These are phyloP conservation scores for Sphaerostilbella broomeana DNA, from an alignment of 2,329 filamentous ascomycete species.

Conservation along the genomic window DNA sequence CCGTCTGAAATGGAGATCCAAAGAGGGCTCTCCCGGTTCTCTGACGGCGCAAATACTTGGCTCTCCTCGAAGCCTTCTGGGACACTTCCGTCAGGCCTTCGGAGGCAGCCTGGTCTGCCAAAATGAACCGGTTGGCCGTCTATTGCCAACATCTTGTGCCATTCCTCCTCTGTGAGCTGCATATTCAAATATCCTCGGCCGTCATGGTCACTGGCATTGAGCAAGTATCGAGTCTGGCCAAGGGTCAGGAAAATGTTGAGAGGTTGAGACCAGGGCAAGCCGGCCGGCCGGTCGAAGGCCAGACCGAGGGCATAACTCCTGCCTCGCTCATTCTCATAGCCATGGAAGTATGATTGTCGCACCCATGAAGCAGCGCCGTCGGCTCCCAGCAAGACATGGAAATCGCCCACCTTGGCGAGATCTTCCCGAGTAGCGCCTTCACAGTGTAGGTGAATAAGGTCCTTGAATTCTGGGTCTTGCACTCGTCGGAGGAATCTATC, in stretches of 20 bases:
- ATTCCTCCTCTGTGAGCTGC: conserved; percentile 31
- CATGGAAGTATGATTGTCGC: conserved; percentile 26
- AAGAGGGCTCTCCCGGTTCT: conserved; percentile 22
- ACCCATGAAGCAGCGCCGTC: conserved; percentile 33
- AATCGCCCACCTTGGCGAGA: conserved; percentile 27
- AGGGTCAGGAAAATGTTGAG: conserved; percentile 32
- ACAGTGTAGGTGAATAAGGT: conserved; percentile 27
- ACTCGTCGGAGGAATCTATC: conserved; percentile 29
- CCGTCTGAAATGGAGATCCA: conserved; percentile 31
- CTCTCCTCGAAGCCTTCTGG: conserved; percentile 25
- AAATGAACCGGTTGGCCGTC: conserved; percentile 29
- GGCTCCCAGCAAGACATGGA: conserved; percentile 30
- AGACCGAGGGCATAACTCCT: conserved; percentile 29
- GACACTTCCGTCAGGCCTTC: conserved; percentile 21
- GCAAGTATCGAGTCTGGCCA: conserved; percentile 30
- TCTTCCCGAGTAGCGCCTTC: conserved; percentile 25
- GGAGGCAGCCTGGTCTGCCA: conserved; percentile 26
- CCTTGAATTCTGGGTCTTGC: conserved; percentile 26
- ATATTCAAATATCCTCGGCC: conserved; percentile 31
- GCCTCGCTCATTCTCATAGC: conserved; percentile 29
- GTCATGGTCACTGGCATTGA: conserved; percentile 30
- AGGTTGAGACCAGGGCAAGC: conserved; percentile 29
- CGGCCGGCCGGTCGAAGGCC: conserved; percentile 27
- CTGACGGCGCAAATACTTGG: conserved; percentile 28
- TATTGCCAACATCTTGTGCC: conserved; percentile 27